These are phyloP conservation scores for Hymenoscyphus fraxineus DNA, from an alignment of 2,329 filamentous ascomycete species.

Conservation along the genomic window DNA sequence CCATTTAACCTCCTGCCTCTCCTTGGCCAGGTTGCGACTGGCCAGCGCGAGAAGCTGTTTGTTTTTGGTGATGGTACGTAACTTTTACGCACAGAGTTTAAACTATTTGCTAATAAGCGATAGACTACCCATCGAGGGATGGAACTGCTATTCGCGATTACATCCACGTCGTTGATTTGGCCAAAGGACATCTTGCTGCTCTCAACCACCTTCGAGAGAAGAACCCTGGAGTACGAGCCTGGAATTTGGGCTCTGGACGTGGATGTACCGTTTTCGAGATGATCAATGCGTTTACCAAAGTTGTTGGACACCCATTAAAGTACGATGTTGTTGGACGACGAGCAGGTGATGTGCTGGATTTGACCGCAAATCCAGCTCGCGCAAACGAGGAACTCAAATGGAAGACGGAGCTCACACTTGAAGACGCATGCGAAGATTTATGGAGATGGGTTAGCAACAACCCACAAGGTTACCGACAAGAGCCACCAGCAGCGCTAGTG, in stretches of 20 bases:
- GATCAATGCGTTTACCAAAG: constrained; percentile 86
- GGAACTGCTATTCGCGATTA: constrained; percentile 96
- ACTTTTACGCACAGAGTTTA: constrained; percentile 9
- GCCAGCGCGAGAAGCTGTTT: constrained; percentile 87
- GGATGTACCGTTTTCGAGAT: constrained; percentile 97
- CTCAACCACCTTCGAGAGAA: constrained; percentile 84
- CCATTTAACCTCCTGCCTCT: constrained; percentile 95
- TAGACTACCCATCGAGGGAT: constrained; percentile 87
- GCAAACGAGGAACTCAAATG: constrained; percentile 88
- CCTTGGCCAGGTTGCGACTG: constrained; percentile 91
- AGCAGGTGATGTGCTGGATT: constrained; percentile 86
- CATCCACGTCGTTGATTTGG: constrained; percentile 92
- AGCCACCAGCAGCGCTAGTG: constrained; percentile 79
- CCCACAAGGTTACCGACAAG: constrained; percentile 88
- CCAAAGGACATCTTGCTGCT: constrained; percentile 79
- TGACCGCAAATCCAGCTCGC: constrained; percentile 84
- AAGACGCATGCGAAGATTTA: constrained; percentile 88
- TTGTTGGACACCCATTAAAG: constrained; percentile 78
- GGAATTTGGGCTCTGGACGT: constrained; percentile 93
- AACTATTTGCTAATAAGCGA: constrained; percentile 14
- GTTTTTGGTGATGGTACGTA: constrained; percentile 86
- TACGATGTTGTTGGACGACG: constrained; percentile 83
- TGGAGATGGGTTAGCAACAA: constrained; percentile 99
- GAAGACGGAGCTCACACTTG: constrained; percentile 86
- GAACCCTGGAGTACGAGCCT: constrained; percentile 85